Evolutionary conservation across 331 rosid species (phyloP).

Genomic region (Cucumis variabilis): DNA sequence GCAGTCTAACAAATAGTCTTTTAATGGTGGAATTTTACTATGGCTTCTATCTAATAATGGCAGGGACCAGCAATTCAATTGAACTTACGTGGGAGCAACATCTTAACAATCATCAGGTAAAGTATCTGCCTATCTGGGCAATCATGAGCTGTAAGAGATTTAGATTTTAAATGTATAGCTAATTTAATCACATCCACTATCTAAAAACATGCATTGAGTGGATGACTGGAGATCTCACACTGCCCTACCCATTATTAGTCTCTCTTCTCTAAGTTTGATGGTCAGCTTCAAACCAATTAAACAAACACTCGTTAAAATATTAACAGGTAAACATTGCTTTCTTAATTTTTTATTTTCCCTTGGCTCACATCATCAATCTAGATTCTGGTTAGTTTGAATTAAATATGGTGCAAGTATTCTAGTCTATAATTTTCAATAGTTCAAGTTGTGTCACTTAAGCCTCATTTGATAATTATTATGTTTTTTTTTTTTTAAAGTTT

Average conservation of each 20-base stretch:
- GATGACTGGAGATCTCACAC: background rate
- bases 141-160: background rate
- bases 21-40: background rate
- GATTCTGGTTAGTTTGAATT: background rate
- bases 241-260: slow-evolving; percentile 17
- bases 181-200: slow-evolving; percentile 19
- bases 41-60: background rate
- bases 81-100: background rate
- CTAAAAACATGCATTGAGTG: slow-evolving; percentile 9
- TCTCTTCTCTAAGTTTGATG: background rate
- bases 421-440: background rate
- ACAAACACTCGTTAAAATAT: background rate
- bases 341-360: background rate
- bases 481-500: too few relatives aligned
- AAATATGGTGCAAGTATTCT: background rate
- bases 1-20: background rate
- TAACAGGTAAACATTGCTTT: background rate
- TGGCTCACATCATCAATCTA: background rate
- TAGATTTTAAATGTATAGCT: slow-evolving; percentile 5
- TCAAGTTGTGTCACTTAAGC: background rate
- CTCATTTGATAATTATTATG: background rate
- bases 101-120: slow-evolving; percentile 16
- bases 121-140: background rate
- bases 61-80: background rate
- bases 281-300: slow-evolving; percentile 15